Percentiles rank a stretch among this genome's conserved stretches.
Evolutionary conservation across 306 rosid species (phyloP).

Genomic region (Datisca glomerata): DNA sequence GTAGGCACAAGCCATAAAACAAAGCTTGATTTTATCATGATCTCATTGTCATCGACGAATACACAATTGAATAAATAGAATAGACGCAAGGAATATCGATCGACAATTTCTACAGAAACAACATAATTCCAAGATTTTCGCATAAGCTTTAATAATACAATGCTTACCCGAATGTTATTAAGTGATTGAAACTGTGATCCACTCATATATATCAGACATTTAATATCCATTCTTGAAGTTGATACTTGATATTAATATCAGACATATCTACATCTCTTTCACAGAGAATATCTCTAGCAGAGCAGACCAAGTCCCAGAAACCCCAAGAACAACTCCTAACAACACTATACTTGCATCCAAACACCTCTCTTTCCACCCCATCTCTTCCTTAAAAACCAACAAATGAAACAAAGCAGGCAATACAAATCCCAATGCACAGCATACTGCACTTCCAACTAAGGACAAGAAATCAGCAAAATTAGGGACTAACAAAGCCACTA

Average conservation of each 20-base stretch:
- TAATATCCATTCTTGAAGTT: background rate
- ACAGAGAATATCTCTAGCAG: constrained; percentile 24
- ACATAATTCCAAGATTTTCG: too few species aligned
- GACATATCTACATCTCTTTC: constrained; percentile 1
- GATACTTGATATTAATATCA: background rate
- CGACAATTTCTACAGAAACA: too few species aligned
- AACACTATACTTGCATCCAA: constrained; percentile 22
- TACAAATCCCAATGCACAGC: constrained; percentile 43
- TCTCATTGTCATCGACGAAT: too few species aligned
- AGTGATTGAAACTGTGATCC: too few species aligned
- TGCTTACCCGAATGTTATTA: too few species aligned
- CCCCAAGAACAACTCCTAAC: constrained; percentile 34
- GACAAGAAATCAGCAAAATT: constrained; percentile 52
- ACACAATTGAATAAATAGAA: too few species aligned
- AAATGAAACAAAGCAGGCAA: constrained; percentile 42
- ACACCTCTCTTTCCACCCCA: constrained; percentile 24
- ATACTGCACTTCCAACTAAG: constrained; percentile 38
- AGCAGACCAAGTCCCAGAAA: constrained; percentile 39
- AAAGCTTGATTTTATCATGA: too few species aligned
- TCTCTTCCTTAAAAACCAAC: constrained; percentile 31
- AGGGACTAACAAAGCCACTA: constrained; percentile 37
- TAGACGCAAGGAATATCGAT: too few species aligned
- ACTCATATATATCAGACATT: too few species aligned
- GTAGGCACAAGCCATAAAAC: too few species aligned
- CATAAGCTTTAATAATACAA: too few species aligned